These are phyloP conservation scores for Pontederia crassipes DNA, from an alignment of 176 grass and related monocot species.

Conservation along the genomic window DNA sequence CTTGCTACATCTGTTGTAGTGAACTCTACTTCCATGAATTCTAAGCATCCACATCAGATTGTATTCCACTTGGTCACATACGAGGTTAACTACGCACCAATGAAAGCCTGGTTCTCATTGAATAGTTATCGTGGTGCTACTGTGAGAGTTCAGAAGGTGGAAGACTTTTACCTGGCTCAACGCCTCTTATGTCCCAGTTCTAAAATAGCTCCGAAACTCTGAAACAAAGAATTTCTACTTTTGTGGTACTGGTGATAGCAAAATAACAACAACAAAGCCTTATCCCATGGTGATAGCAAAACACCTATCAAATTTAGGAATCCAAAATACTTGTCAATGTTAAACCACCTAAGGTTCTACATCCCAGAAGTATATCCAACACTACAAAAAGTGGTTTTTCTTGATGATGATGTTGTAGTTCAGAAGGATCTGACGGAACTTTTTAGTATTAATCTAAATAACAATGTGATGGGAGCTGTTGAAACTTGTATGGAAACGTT, in stretches of 20 bases:
- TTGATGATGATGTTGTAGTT: constrained; percentile 91
- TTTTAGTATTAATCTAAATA: constrained; percentile 73
- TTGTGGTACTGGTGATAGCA: constrained; percentile 45
- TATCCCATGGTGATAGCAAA: constrained; percentile 33
- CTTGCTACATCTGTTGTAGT: constrained; percentile 81
- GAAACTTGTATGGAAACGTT: constrained; percentile 99
- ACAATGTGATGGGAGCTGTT: constrained; percentile 96
- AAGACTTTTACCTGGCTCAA: constrained; percentile 96
- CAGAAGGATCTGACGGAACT: constrained; percentile 75
- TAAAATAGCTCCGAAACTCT: constrained; percentile 76
- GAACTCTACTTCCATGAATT: constrained; percentile 76
- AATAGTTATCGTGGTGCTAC: constrained; percentile 67
- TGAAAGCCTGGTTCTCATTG: constrained; percentile 89
- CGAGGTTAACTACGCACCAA: constrained; percentile 80
- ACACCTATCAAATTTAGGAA: constrained; percentile 93
- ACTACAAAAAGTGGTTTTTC: constrained; percentile 78
- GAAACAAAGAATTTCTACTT: constrained; percentile 89
- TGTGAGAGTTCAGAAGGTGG: constrained; percentile 80
- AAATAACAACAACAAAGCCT: no score
- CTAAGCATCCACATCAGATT: constrained; percentile 52
- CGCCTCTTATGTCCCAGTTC: constrained; percentile 77
- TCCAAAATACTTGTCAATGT: constrained; percentile 88
- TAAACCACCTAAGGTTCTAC: constrained; percentile 94
- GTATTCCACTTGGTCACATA: constrained; percentile 94
- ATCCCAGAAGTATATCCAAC: constrained; percentile 93